These are phyloP conservation scores for Ganoderma lingzhi DNA, from an alignment of 1,284 basidiomycete species.

Conservation along the genomic window DNA sequence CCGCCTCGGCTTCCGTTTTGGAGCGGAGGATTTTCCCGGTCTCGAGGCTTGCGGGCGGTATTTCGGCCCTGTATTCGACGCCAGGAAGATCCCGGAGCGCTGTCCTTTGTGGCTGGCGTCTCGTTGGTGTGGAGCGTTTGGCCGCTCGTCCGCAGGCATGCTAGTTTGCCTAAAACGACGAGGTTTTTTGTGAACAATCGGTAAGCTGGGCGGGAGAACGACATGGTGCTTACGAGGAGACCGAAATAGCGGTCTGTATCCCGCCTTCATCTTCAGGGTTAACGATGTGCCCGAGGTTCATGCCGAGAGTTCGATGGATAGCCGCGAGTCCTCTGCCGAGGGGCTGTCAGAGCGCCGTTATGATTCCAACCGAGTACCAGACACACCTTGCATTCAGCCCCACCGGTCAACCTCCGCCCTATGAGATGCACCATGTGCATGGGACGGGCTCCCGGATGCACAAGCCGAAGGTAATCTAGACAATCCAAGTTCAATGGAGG, in stretches of 20 bases:
- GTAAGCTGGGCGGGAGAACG: conserved; percentile 12
- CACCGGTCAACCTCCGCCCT: conserved; percentile 22
- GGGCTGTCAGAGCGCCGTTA: conserved; percentile 17
- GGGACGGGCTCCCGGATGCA: conserved; percentile 3
- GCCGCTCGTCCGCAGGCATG: conserved; percentile 15
- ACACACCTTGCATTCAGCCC: conserved; percentile 20
- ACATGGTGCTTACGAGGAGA: conserved; percentile 14
- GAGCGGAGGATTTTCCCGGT: conserved; percentile 14
- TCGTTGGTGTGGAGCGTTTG: conserved; percentile 19
- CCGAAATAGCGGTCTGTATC: conserved; percentile 28
- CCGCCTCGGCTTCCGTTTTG: conserved; percentile 19
- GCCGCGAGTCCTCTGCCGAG: conserved; percentile 24
- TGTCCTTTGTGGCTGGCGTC: conserved; percentile 16
- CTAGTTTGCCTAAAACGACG: conserved; percentile 10
- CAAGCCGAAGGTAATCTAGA: conserved; percentile 23
- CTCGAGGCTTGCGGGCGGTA: conserved; percentile 1
- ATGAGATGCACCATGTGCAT: conserved; percentile 4
- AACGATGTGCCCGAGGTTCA: conserved; percentile 33
- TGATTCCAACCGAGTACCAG: conserved; percentile 21
- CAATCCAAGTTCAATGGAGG: conserved; percentile 25
- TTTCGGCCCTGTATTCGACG: conserved; percentile 5
- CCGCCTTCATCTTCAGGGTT: conserved; percentile 28
- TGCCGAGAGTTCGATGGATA: conserved; percentile 26
- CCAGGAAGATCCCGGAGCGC: conserved; percentile 18
- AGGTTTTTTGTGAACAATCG: conserved; percentile 13